These are phyloP conservation scores for Graphium sp. DNA, from an alignment of 2,329 filamentous ascomycete genomes.

Conservation along the genomic window DNA sequence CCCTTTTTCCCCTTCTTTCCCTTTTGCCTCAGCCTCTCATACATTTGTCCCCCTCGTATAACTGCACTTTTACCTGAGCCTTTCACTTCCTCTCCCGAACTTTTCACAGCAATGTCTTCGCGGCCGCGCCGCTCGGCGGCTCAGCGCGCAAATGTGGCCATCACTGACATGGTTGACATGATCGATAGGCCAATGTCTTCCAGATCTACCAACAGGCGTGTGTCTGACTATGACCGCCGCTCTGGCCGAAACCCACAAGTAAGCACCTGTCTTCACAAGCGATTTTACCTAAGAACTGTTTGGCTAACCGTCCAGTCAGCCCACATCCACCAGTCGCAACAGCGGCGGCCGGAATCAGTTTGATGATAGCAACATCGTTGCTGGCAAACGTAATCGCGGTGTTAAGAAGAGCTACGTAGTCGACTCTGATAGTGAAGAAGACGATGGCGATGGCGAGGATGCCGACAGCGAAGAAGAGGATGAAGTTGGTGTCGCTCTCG, in stretches of 20 bases:
- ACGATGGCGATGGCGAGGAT: constrained; percentile 21
- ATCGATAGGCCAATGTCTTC: constrained; percentile 32
- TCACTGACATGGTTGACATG: constrained; percentile 29
- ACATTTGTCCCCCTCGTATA: too few species aligned
- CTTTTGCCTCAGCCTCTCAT: too few species aligned
- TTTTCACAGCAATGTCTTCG: too few species aligned
- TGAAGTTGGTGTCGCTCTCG: constrained; percentile 13
- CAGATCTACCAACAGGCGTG: too few species aligned
- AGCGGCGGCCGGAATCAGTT: constrained; percentile 16
- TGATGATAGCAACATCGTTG: constrained; percentile 26
- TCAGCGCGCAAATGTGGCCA: constrained; percentile 22
- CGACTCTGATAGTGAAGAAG: constrained; percentile 32
- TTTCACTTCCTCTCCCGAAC: too few species aligned
- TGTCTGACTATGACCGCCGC: too few species aligned
- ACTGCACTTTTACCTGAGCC: too few species aligned
- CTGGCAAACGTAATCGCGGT: constrained; percentile 33
- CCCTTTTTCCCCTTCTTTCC: too few species aligned
- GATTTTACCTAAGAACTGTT: too few species aligned
- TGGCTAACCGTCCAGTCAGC: too few species aligned
- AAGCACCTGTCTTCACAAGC: too few species aligned
- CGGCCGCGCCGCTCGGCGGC: constrained; percentile 29
- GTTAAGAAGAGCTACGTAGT: constrained; percentile 44
- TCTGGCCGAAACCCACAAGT: constrained; percentile 11
- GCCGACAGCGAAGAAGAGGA: constrained; percentile 13
- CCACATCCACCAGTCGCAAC: neutral